Base-by-base conservation (phyloP, 768 basidiomycete species). In the Boletus reticulatus region DNA sequence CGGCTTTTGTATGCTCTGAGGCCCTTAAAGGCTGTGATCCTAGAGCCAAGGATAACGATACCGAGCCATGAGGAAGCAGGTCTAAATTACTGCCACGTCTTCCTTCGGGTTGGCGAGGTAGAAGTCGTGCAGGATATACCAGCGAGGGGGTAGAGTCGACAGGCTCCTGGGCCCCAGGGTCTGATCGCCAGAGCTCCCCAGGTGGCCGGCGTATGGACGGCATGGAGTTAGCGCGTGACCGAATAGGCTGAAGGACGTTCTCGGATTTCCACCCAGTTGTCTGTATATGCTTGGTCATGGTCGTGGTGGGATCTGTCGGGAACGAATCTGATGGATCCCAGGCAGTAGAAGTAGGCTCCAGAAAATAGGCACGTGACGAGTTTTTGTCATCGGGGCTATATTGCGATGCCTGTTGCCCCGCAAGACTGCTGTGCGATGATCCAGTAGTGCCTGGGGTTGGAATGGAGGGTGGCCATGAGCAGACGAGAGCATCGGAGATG, bases 1-100 rank as follows among this genome's bases (percentile, higher is more conserved):
- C 60, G 27, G 50, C 41, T 27, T 60, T 72, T 37, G 57, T 56
- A 13, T 41, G 61, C 19, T 69, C 63, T 4, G 63, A 56, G 27
- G 59, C 59, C 46, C 43, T 42, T 12, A 69, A 20, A 47, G 67
- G 65, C 50, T 64, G 67, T 56, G 65, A 71, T 34, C 63, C 71
- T 9, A 60, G 54, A 24, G 69, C 65, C 49, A 67, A 44, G 8
- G 63, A 64, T 6, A 57, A 50, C 1, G 69, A 71, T 4, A 57
- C 24, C 16, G 70, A 66, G 17, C 55, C 32, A 41, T 32, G 34
- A 7, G 50, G 43, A 34, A 41, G 43, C 8, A 47, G n/a, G 43
- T 58, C 53, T 8, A 56, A 11, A 44, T 45, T 51, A 2, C 27
- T 32, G 29, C 56, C 45, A 22, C 52, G 60, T 45, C 50, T 60